These are phyloP conservation scores for Coemansia sp. DNA, from an alignment of 192 early-diverging fungal genomes.

Conservation along the genomic window DNA sequence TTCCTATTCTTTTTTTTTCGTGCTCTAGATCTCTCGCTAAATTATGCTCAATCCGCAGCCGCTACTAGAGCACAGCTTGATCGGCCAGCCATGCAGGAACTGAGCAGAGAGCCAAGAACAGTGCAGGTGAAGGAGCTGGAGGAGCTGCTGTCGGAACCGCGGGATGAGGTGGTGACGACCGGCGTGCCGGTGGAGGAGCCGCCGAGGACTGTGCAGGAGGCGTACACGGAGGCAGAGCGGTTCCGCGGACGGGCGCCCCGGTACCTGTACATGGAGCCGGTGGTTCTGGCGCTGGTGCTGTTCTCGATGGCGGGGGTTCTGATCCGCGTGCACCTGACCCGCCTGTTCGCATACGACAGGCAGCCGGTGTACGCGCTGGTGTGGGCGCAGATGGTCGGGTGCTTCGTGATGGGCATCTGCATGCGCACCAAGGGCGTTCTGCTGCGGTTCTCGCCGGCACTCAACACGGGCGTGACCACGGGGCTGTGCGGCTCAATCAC, in stretches of 20 bases:
- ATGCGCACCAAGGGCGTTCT: conserved; percentile 37
- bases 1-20: background rate
- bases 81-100: background rate
- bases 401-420: conserved; percentile 48
- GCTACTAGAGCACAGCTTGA: background rate
- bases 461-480: conserved; percentile 61
- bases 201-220: conserved; percentile 14
- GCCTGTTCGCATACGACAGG: conserved; percentile 59
- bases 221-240: conserved; percentile 13
- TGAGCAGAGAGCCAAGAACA: background rate
- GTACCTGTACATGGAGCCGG: conserved; percentile 18
- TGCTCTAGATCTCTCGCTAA: background rate
- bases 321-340: conserved; percentile 58
- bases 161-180: background rate
- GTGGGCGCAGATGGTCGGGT: conserved; percentile 71
- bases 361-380: conserved; percentile 63
- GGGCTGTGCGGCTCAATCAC: conserved; percentile 84
- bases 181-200: conserved; percentile 24
- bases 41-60: background rate
- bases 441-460: conserved; percentile 42
- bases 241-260: conserved; percentile 6
- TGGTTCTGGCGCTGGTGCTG: conserved; percentile 24
- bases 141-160: background rate
- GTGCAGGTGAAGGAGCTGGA: background rate
- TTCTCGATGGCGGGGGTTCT: conserved; percentile 69